Evolutionary conservation across 345 rosid species (phyloP).

Genomic region (Mercurialis annua): DNA sequence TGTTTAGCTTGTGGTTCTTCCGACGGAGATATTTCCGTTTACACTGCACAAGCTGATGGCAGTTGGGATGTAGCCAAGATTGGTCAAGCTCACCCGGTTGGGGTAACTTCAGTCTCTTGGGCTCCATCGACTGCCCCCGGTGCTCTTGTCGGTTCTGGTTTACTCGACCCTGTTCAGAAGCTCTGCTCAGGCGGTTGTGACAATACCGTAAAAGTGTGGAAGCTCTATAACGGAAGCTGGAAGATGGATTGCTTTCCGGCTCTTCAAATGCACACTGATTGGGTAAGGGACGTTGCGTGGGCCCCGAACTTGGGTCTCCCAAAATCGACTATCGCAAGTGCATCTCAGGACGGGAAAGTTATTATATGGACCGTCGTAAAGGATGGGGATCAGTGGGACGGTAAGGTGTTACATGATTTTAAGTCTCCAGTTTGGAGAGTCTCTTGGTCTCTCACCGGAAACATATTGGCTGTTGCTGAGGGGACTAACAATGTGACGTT

Average conservation of each 20-base stretch:
- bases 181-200: conserved; percentile 29
- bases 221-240: conserved; percentile 20
- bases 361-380: conserved; percentile 24
- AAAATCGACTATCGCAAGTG: conserved; percentile 27
- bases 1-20: conserved; percentile 24
- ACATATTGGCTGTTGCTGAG: conserved; percentile 28
- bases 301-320: conserved; percentile 28
- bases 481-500: conserved; percentile 18
- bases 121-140: conserved; percentile 27
- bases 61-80: conserved; percentile 23
- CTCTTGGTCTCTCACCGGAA: conserved; percentile 25
- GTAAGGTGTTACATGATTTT: conserved; percentile 21
- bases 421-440: conserved; percentile 26
- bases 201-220: conserved; percentile 27
- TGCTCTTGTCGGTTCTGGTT: conserved; percentile 18
- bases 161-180: conserved; percentile 24
- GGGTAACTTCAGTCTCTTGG: conserved; percentile 26
- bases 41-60: conserved; percentile 15
- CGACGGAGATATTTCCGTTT: conserved; percentile 23
- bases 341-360: conserved; percentile 25
- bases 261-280: conserved; percentile 27
- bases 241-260: conserved; percentile 29
- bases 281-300: conserved; percentile 28
- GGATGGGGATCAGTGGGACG: conserved; percentile 26
- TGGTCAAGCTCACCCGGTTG: conserved; percentile 28